Conservation (phyloP, 139 green algal species). For the Raphidocelis subcapitata region DNA sequence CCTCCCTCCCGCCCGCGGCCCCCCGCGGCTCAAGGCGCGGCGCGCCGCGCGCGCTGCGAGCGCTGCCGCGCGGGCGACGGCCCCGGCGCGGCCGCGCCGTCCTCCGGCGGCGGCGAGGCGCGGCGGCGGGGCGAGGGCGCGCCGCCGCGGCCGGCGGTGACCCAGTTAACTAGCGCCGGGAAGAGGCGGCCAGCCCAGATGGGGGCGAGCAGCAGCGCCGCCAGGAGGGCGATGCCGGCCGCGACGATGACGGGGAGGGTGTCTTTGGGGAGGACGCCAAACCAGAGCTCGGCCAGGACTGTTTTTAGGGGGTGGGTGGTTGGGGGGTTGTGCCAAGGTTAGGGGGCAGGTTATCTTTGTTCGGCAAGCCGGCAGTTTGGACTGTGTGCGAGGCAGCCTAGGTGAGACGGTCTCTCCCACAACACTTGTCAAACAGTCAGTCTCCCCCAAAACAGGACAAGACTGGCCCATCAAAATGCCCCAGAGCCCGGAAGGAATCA, state of each 20-base stretch:
- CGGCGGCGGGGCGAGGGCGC: not conserved
- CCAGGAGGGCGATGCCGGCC: not conserved
- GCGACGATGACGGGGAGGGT: not conserved
- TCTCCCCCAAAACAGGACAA: not conserved
- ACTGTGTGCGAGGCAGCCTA: too few relatives aligned
- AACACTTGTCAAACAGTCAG: not conserved
- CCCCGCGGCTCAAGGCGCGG: not conserved
- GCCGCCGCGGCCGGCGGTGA: not conserved
- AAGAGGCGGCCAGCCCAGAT: slow-evolving; percentile 10
- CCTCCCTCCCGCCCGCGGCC: not conserved
- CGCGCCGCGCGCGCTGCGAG: too few relatives aligned
- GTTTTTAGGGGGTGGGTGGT: not conserved
- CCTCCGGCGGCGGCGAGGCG: not conserved
- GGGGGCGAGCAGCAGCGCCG: not conserved
- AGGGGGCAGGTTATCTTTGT: not conserved
- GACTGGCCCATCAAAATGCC: not conserved
- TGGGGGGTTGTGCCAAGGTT: not conserved
- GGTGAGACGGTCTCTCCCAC: not conserved
- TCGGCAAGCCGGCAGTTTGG: not conserved
- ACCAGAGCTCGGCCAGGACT: not conserved
- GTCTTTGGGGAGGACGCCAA: not conserved
- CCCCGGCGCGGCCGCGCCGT: not conserved
- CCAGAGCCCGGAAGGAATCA: not conserved
- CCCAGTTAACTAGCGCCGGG: not conserved
- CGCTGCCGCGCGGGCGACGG: not conserved